Evolutionary conservation across 2,329 filamentous ascomycete genomes (phyloP), one percentile per base, ranked within the genome.

Genomic region (Rutstroemia sydowiana): DNA sequence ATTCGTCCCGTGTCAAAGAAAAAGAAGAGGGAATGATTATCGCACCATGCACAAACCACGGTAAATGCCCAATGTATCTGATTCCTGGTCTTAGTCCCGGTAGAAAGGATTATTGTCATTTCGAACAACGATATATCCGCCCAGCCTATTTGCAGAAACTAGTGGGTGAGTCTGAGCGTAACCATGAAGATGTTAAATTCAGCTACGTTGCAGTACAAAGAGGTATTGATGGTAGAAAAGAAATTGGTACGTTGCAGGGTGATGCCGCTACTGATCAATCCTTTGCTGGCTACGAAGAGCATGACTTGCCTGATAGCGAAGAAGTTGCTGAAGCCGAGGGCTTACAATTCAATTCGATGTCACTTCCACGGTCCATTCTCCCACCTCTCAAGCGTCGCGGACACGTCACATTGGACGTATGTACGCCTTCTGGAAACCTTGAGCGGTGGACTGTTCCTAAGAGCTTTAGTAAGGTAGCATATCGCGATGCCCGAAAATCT

Each of bases 361-460:
- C 83, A 0, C 81, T 97, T 0, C 93, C 93, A 0, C 84, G 93
- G 14, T 73, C 84, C 26, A 75, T 98, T 41, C 74, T 91, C 26
- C 81, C 85, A 0, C 89, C 93, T 1, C 74, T 98, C 54, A 98
- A 98, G 73, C 82, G 89, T 21, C 82, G 82, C 36, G 88, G 90
- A 0, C 93, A 98, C 66, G 84, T 97, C 40, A 88, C 86, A 14
- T 73, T 98, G 26, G 93, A 98, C 65, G 67, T 97, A 2, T 98
- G 93, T 74, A 97, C 93, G 0, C 86, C 92, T 0, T 77, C 81
- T 1, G 93, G 88, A 30, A 82, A 79, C 39, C 82, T 96, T 31
- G 92, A 98, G 73, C 87, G 93, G 51, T 98, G 93, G 93, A 93
- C 86, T 0, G 85, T 98, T 0, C 88, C 92, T 1, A 83, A 83